A percentile compares a stretch with the other conserved stretches of the same genome.
Conservation (phyloP, 2,329 filamentous ascomycete species). For the Sarocladiaceae sp. region DNA sequence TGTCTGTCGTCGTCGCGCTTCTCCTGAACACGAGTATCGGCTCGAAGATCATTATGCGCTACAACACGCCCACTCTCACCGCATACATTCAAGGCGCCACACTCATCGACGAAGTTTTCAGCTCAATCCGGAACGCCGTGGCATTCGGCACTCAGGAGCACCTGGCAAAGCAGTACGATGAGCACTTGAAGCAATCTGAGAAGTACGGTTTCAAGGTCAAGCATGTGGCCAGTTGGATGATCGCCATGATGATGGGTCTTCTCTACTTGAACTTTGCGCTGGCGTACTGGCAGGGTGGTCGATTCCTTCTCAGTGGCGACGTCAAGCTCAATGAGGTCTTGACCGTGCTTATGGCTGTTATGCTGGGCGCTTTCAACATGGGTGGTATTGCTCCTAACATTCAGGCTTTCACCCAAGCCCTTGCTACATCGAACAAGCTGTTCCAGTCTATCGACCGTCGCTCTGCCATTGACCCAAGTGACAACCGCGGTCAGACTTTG, state of each 20-base stretch:
- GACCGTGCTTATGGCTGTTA: slow-evolving; percentile 18
- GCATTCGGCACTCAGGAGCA: slow-evolving; percentile 93
- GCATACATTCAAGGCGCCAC: slow-evolving; percentile 34
- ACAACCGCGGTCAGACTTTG: slow-evolving; percentile 12
- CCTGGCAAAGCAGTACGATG: slow-evolving; percentile 79
- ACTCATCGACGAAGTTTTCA: slow-evolving; percentile 88
- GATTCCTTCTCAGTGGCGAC: slow-evolving; percentile 29
- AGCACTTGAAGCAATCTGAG: slow-evolving; percentile 65
- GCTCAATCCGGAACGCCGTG: slow-evolving; percentile 83
- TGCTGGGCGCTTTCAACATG: slow-evolving; percentile 14
- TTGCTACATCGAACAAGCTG: slow-evolving; percentile 16
- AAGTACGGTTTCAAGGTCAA: slow-evolving; percentile 72
- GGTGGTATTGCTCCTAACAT: slow-evolving; percentile 18
- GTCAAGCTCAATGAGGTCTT: slow-evolving; percentile 25
- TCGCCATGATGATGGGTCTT: slow-evolving; percentile 75
- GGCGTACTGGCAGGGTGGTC: slow-evolving; percentile 39
- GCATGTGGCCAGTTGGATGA: slow-evolving; percentile 65
- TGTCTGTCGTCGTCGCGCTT: slow-evolving; percentile 10
- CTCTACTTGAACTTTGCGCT: slow-evolving; percentile 38
- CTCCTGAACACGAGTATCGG: slow-evolving; percentile 13
- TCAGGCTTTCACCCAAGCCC: slow-evolving; percentile 15
- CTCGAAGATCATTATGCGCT: slow-evolving; percentile 16
- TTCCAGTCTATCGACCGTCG: slow-evolving; percentile 19
- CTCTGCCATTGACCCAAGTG: slow-evolving; percentile 19
- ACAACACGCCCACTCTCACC: slow-evolving; percentile 19